Evolutionary conservation across 2,329 filamentous ascomycete genomes (phyloP), one percentile per base, ranked within the genome.

Genomic region (Ascochyta rabiei): DNA sequence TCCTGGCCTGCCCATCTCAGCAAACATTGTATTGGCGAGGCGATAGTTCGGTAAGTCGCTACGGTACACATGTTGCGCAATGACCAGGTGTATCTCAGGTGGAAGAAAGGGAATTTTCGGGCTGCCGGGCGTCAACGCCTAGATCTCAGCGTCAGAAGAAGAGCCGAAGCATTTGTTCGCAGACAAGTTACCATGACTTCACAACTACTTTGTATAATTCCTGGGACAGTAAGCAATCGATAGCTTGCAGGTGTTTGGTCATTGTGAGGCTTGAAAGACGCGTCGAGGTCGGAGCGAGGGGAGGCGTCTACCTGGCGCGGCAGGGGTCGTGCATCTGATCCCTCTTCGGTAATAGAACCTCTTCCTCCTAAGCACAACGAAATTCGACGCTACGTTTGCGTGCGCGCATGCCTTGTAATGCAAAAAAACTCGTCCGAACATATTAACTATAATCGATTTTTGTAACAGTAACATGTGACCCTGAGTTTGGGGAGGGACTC

Each of bases 11-110:
- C 51, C 61, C 10, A 58, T 45, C 1, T 35, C 41, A 21, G 39
- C 48, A 3, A 57, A 28, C 1, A 31, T 15, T 35, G 42, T 62
- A 35, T 35, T 57, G 8, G 44, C 52, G 3, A 65, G 50, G n/a
- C 60, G 51, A 18, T 62, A 63, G 12, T 43, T 44, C 4, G 57
- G 48, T 12, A 65, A 21, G 16, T 62, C 59, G 1, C 35, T 35
- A 18, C 45, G 33, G 2, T 53, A 9, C 9, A 62, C 24, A 26
- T 59, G 53, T 31, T 52, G 41, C 34, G 51, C 48, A 7, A 65
- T 48, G 9, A 50, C 37, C 13, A 41, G 38, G 26, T 62, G 50
- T 3, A 66, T 18, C 34, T 64, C 61, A 12, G 45, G 55, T 9
- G 61, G 61, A 23, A 65, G 43, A 13, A 56, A 56, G 8, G 49